Evolutionary conservation across 805 yeast genomes (phyloP).

Genomic region (Pichia kluyveri): DNA sequence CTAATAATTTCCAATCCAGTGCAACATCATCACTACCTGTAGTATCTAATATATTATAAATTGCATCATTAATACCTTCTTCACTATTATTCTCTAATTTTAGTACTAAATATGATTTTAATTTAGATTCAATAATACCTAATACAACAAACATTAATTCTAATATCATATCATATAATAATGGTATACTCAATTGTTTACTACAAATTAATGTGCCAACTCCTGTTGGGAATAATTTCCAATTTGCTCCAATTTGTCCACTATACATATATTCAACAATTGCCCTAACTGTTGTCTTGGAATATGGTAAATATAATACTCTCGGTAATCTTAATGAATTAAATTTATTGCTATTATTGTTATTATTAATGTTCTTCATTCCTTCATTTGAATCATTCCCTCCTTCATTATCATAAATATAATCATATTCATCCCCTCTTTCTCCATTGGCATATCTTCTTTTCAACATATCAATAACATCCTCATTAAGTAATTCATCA

Average conservation of each 20-base stretch:
- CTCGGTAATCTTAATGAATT: conserved; percentile 42
- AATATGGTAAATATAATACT: conserved; percentile 58
- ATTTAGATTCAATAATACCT: conserved; percentile 46
- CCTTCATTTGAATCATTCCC: too few species aligned
- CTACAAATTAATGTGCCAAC: conserved; percentile 55
- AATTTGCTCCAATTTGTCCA: conserved; percentile 69
- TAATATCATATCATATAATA: conserved; percentile 57
- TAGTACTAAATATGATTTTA: conserved; percentile 2
- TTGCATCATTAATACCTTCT: not conserved
- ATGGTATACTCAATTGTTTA: conserved; percentile 58
- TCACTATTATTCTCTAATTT: conserved; percentile 1
- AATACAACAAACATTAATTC: conserved; percentile 64
- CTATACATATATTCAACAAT: conserved; percentile 67
- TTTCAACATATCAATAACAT: not conserved
- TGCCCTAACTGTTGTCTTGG: conserved; percentile 52
- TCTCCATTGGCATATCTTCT: not conserved
- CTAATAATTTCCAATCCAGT: conserved; percentile 7
- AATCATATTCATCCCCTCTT: not conserved
- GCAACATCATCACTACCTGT: conserved; percentile 9
- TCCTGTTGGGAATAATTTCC: conserved; percentile 64
- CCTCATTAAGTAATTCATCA: not conserved
- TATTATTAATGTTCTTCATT: not conserved
- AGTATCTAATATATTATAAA: conserved; percentile 2
- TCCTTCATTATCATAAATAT: too few species aligned
- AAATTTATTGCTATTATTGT: not conserved